Percentiles rank a stretch among this genome's conserved stretches.
Conservation (phyloP, 192 early-diverging fungal genomes). For the Rhizophagus prolifer region DNA sequence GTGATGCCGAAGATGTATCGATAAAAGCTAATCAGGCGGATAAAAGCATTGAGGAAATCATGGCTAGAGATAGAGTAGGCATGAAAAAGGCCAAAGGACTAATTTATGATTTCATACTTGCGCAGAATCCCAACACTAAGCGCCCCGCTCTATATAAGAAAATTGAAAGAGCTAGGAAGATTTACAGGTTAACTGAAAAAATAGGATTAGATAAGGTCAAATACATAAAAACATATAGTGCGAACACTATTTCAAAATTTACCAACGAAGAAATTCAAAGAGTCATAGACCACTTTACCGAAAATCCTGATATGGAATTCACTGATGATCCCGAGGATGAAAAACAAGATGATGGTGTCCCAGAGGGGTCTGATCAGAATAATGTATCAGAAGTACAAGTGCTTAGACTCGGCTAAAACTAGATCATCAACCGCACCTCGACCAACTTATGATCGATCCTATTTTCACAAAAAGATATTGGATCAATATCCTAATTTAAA, state of each 20-base stretch:
- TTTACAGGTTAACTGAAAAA: slow-evolving; percentile 4
- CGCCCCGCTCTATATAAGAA: neutral
- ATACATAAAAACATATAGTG: slow-evolving; percentile 14
- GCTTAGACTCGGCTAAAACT: no score
- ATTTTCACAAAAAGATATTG: no score
- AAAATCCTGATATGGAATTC: neutral
- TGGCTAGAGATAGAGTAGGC: no score
- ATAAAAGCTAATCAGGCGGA: slow-evolving; percentile 4
- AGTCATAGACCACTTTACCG: slow-evolving; percentile 3
- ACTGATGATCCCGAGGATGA: neutral
- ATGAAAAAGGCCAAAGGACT: neutral
- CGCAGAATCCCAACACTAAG: neutral
- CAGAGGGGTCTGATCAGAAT: no score
- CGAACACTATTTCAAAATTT: slow-evolving; percentile 9
- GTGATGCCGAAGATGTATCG: neutral
- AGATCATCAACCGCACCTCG: no score
- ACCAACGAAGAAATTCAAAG: slow-evolving; percentile 12
- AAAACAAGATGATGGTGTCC: no score
- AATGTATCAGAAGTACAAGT: no score
- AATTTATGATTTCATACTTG: slow-evolving; percentile 14
- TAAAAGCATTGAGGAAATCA: neutral
- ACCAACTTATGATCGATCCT: no score
- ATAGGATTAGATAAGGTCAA: slow-evolving; percentile 14
- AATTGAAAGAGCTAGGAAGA: neutral
- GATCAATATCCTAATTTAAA: no score